Evolutionary conservation across 164 flowering plant species (phyloP), one percentile per base, ranked within the genome.

Genomic region (Chimonanthus praecox): DNA sequence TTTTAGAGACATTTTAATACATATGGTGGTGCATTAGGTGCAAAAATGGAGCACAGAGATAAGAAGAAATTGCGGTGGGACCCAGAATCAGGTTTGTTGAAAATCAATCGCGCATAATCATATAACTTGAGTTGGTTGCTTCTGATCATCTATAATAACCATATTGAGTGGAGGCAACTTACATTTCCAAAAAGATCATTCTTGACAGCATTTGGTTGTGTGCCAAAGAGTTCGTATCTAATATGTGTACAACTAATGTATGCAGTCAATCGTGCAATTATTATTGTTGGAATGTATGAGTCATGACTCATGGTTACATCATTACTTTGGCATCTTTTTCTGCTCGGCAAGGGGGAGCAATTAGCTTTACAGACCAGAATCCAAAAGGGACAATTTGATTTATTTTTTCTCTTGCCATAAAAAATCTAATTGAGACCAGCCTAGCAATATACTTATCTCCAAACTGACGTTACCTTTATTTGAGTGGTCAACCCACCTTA

Each of bases 1-100:
- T 21, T 63, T 49, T 68, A 47, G 54, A 16, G n/a, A 15, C 54
- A 20, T 47, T 45, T 70, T 15, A 62, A 13, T 3, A 67, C 18
- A 58, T 49, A 69, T 71, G 44, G 47, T 78, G 68, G 72, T 62
- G 16, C n/a, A 6, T 73, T 71, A 85, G 87, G 82, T 78, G 49
- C 71, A 21, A 80, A 64, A 65, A 65, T 67, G 47, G 74, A 43
- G 76, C 67, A 69, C 46, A 82, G 61, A 68, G 75, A 72, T 54
- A 67, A 62, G 69, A 84, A 75, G 79, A 83, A 80, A 65, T 80
- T 81, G 61, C 80, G 80, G 3, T 86, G 88, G 88, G 79, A 82
- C 75, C 81, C 81, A 45, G 83, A 84, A 54, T 44, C 85, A 81
- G 88, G 87, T 84, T 33, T 68, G 73, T 64, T 68, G 48, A n/a